phyloP scores from a whole-genome alignment of 2,329 filamentous ascomycete genomes.

The Arthrobotrys megalospora region DNA sequence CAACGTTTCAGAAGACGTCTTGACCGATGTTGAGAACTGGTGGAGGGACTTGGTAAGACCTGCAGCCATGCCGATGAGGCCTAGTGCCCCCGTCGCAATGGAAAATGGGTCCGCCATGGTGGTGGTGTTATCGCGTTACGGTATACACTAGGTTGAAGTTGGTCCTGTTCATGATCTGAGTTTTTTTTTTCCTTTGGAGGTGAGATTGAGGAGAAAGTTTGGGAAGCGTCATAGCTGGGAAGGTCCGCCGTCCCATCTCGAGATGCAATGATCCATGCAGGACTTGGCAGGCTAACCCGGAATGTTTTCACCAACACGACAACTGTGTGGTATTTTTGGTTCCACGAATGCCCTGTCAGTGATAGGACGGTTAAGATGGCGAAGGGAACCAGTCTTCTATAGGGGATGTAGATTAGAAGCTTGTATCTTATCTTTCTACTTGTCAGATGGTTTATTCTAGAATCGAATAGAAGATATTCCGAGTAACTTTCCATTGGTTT shows the following conservation, averaged over 20 bases:
- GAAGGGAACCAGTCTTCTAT: too few relatives aligned
- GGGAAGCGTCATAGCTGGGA: slow-evolving; percentile 13
- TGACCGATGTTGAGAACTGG: slow-evolving; percentile 48
- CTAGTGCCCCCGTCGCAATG: slow-evolving; percentile 42
- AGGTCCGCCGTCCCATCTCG: not conserved
- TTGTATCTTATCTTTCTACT: too few relatives aligned
- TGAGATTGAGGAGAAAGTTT: not conserved
- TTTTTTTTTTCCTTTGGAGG: too few relatives aligned
- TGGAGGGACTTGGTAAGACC: slow-evolving; percentile 45
- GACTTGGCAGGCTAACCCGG: slow-evolving; percentile 31
- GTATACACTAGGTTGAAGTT: not conserved
- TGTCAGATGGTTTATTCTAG: too few relatives aligned
- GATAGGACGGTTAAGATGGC: too few relatives aligned
- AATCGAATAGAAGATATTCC: too few relatives aligned
- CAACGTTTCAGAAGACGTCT: slow-evolving; percentile 48
- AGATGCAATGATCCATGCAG: not conserved
- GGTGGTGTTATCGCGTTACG: not conserved
- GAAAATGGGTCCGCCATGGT: slow-evolving; percentile 55
- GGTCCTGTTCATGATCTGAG: not conserved
- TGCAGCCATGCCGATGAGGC: slow-evolving; percentile 41
- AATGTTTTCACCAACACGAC: not conserved
- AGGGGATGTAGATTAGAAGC: too few relatives aligned
- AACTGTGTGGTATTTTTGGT: slow-evolving; percentile 7
- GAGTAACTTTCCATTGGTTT: too few relatives aligned
- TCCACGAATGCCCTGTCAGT: not conserved